Evolutionary conservation across 306 rosid genomes (phyloP), one percentile per base, ranked within the genome.

Genomic region (Geum urbanum): DNA sequence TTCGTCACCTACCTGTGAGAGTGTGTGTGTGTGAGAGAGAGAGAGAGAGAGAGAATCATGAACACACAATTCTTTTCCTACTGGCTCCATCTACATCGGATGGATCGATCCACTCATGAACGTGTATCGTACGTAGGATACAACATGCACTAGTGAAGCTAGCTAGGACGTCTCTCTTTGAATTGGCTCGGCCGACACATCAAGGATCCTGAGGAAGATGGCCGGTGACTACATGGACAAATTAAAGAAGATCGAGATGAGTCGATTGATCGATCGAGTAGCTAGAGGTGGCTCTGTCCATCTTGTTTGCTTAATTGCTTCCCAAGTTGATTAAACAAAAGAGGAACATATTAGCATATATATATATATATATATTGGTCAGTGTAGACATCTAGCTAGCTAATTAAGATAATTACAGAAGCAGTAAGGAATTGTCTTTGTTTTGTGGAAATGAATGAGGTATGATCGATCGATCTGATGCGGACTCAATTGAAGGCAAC

Each of bases 1-100:
- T 68, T 80, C 57, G 73, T 35, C 50, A 77, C 39, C 37, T 20
- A n/a, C 15, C n/a, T n/a, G n/a, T n/a, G n/a, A n/a, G n/a, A n/a
- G n/a, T n/a, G n/a, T n/a, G n/a, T n/a, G n/a, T n/a, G n/a, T n/a
- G n/a, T n/a, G n/a, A n/a, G n/a, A n/a, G n/a, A n/a, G 2, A 27
- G 47, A 61, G 22, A 15, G 19, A 32, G 40, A 58, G 63, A 59
- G 15, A 53, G 59, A 54, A 54, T 59, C 65, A 15, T 20, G 16
- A 19, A 54, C 65, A 59, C 44, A 55, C 60, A 15, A 58, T 58
- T 37, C 14, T 27, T 57, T 57, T 13, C 63, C 13, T 57, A 5
- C 41, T 32, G 37, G 3, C 37, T 57, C 41, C 18, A 4, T 57
- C 5, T 39, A 57, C 18, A 24, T 57, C 63, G 18, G 63, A 57